Evolutionary conservation across 1,284 basidiomycete species (phyloP).

Genomic region (Pseudozyma flocculosa): DNA sequence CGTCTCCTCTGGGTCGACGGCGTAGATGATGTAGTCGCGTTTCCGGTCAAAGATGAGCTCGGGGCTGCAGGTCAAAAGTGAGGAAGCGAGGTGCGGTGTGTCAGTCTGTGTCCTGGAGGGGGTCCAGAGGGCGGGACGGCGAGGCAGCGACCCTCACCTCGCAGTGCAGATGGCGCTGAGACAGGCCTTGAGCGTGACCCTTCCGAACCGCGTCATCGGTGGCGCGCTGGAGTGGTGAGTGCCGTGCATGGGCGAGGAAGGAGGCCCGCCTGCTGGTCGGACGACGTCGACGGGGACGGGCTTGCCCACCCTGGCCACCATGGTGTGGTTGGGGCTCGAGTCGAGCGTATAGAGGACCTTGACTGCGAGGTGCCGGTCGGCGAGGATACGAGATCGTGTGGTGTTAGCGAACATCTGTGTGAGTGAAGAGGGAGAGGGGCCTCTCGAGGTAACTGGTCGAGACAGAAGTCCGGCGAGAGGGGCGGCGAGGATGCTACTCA

Average conservation of each 20-base stretch:
- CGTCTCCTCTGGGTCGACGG: conserved; percentile 54
- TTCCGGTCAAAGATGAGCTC: conserved; percentile 50
- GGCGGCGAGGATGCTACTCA: too few species aligned
- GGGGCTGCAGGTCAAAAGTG: conserved; percentile 25
- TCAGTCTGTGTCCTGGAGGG: neutral
- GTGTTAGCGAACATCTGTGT: too few species aligned
- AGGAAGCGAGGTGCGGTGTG: neutral
- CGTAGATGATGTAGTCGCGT: conserved; percentile 55
- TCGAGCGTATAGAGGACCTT: conserved; percentile 56
- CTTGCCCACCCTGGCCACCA: conserved; percentile 45
- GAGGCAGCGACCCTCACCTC: conserved; percentile 7
- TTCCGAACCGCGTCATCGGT: conserved; percentile 29
- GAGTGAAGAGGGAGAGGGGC: too few species aligned
- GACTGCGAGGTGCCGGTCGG: conserved; percentile 32
- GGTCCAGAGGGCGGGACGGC: too few species aligned
- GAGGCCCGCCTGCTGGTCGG: conserved; percentile 1
- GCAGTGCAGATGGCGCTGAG: conserved; percentile 54
- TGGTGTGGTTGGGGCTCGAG: conserved; percentile 46
- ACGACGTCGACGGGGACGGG: conserved; percentile 41
- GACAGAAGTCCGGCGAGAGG: too few species aligned
- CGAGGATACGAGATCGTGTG: too few species aligned
- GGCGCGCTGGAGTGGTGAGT: neutral
- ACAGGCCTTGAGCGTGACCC: conserved; percentile 50
- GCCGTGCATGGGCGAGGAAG: neutral
- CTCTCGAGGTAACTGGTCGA: too few species aligned